Evolutionary conservation across 176 grass and related monocot species (phyloP), one percentile per base, ranked within the genome.

Genomic region (Musa acuminata): DNA sequence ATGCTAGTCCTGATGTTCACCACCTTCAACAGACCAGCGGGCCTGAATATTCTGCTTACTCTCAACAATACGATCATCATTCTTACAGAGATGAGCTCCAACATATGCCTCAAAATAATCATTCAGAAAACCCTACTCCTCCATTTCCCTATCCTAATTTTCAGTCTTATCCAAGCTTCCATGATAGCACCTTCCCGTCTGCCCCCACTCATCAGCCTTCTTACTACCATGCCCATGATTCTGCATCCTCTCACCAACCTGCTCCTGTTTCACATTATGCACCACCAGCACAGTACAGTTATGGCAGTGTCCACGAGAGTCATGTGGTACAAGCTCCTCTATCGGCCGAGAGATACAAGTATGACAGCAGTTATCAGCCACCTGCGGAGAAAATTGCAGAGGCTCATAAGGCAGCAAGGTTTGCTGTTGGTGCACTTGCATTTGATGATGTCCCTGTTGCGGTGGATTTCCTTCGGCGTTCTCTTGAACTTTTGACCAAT

Each of bases 361-460:
- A 99, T 59, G 88, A 99, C 70, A 91, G 86, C 82, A 89, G 65
- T 51, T 99, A 99, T 78, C 84, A 99, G 82, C 96, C 96, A 51
- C 65, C 77, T 20, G 82, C 87, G 11, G 91, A 89, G 83, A 89
- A 89, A 79, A 99, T 99, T 1, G 80, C 88, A 0, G 96, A 99
- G 68, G 96, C 91, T 74, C 96, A 99, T 63, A 99, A 99, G 55
- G 83, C 88, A 52, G 96, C 96, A 21, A 89, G 96, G 78, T 99
- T 99, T 82, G 96, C 96, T 0, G 96, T 99, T 4, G 91, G 96
- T 1, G 88, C 96, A 66, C 96, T 99, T 69, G 91, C 96, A 43
- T 99, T 99, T 8, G 96, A 99, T 0, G 96, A 99, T 1, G 91
- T 92, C 17, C 80, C 87, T 8, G 81, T 95, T 62, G 96, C 96